Percentiles rank a stretch among this genome's conserved stretches.
Conservation (phyloP, 768 basidiomycete species). For the Mycena sanguinolenta region DNA sequence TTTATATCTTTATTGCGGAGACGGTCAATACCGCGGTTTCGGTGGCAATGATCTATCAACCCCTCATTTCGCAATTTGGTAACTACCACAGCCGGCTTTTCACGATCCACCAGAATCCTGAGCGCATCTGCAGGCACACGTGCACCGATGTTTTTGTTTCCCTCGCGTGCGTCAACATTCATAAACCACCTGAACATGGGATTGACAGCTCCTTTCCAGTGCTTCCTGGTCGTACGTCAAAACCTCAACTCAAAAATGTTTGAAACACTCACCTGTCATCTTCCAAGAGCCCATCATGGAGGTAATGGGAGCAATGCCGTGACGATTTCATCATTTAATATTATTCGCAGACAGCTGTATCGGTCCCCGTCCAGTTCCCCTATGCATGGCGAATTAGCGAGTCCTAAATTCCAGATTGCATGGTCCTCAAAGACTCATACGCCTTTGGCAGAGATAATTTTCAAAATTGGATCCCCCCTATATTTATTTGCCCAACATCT, state of each 20-base stretch:
- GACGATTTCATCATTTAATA: not conserved
- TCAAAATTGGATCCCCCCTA: not conserved
- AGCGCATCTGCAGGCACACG: not conserved
- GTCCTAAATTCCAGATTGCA: too few species aligned
- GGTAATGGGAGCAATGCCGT: not conserved
- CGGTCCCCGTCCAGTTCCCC: not conserved
- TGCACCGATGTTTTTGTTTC: not conserved
- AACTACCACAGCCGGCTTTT: not conserved
- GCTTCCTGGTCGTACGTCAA: not conserved
- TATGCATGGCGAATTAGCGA: not conserved
- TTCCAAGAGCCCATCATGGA: not conserved
- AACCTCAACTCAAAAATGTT: not conserved
- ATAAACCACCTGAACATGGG: not conserved
- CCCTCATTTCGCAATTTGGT: not conserved
- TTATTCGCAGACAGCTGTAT: not conserved
- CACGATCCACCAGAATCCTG: not conserved
- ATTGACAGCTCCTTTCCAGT: not conserved
- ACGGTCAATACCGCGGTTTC: not conserved
- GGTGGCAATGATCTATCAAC: not conserved
- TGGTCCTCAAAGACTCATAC: too few species aligned
- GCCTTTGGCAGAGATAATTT: too few species aligned
- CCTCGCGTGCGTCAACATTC: not conserved
- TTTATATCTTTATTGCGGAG: not conserved
- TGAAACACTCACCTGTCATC: not conserved
- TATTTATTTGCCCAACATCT: not conserved